Conservation (phyloP, 805 yeast genomes). For the Candida morakotiae region DNA sequence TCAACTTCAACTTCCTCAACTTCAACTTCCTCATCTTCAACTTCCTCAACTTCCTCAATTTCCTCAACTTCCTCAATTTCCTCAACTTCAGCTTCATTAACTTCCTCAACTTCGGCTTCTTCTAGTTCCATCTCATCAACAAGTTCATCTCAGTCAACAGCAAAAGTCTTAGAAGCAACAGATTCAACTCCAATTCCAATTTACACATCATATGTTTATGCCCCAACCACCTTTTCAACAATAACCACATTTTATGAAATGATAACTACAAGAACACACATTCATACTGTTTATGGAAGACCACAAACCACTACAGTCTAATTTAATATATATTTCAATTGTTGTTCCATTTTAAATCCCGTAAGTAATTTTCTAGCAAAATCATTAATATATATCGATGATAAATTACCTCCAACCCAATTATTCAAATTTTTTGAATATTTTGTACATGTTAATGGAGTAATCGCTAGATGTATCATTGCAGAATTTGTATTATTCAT, state of each 20-base stretch:
- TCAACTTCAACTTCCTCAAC: background rate
- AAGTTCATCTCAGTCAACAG: background rate
- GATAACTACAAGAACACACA: constrained; percentile 6
- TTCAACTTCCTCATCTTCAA: constrained; percentile 1
- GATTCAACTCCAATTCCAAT: background rate
- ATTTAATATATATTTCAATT: constrained; percentile 6
- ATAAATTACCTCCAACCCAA: constrained; percentile 40
- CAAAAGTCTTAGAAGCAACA: background rate
- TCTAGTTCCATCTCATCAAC: background rate
- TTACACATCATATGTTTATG: constrained; percentile 5
- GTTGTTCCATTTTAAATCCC: constrained; percentile 20
- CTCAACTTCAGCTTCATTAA: background rate
- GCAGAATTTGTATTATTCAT: constrained; percentile 45
- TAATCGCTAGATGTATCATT: constrained; percentile 38
- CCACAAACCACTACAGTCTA: constrained; percentile 7
- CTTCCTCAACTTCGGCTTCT: background rate
- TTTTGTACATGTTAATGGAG: constrained; percentile 26
- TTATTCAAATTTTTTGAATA: constrained; percentile 23
- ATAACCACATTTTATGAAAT: constrained; percentile 7
- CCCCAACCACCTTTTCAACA: constrained; percentile 8
- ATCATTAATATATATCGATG: constrained; percentile 19
- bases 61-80: background rate
- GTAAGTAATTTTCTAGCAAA: constrained; percentile 16
- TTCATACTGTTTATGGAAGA: constrained; percentile 8
- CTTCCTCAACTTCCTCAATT: background rate